A percentile compares a stretch with the other conserved stretches of the same genome.
phyloP scores from a whole-genome alignment of 2,329 filamentous ascomycete species.

The Cryphonectria japonica region DNA sequence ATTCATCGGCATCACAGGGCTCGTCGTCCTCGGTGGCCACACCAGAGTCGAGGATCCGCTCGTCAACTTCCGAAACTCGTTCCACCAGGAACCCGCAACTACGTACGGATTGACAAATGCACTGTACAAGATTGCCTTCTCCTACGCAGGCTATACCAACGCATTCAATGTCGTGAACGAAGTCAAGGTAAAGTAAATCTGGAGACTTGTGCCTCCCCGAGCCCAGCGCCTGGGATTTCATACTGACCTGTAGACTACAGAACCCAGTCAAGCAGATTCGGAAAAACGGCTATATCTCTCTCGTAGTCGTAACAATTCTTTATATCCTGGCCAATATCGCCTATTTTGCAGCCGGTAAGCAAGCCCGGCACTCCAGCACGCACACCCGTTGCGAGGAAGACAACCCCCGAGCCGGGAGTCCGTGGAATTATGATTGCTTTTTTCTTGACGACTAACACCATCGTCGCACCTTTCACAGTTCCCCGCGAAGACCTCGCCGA shows the following conservation, averaged over 20 bases:
- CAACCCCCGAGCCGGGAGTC: too few species aligned
- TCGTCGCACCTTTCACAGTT: conserved; percentile 35
- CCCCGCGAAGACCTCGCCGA: conserved; percentile 54
- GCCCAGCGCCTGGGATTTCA: too few species aligned
- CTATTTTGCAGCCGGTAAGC: conserved; percentile 55
- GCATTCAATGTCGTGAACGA: conserved; percentile 66
- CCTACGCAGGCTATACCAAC: conserved; percentile 61
- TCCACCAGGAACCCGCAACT: conserved; percentile 49
- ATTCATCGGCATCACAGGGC: conserved; percentile 59
- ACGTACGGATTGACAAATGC: conserved; percentile 58
- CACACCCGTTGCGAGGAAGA: not conserved
- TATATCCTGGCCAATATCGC: conserved; percentile 64
- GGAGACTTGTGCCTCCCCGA: too few species aligned
- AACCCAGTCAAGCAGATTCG: conserved; percentile 61
- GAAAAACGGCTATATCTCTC: conserved; percentile 52
- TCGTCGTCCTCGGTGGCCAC: conserved; percentile 63
- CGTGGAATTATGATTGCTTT: too few species aligned
- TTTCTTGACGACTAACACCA: not conserved
- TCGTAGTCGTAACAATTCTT: conserved; percentile 54
- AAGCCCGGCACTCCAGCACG: too few species aligned
- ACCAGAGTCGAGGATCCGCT: conserved; percentile 53
- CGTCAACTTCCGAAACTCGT: conserved; percentile 59
- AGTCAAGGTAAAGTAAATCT: conserved; percentile 42
- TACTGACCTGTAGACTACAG: conserved; percentile 36
- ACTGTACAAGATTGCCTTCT: conserved; percentile 62